These are phyloP conservation scores for Sporothrix schenckii DNA, from an alignment of 2,329 filamentous ascomycete genomes.

Conservation along the genomic window DNA sequence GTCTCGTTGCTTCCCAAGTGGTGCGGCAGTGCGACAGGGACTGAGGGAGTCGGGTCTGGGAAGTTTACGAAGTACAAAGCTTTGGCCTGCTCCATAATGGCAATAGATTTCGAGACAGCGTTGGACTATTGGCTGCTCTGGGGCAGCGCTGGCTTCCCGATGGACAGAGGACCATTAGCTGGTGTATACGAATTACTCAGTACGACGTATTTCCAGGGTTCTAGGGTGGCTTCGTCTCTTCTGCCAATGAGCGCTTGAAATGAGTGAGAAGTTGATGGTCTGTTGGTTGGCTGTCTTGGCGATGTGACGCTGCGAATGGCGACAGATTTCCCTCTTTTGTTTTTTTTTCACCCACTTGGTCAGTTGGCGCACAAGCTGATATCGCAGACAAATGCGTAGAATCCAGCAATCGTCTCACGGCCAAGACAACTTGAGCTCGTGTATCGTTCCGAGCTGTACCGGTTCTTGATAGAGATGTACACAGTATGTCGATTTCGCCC, in stretches of 20 bases:
- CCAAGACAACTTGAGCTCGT: conserved; percentile 5
- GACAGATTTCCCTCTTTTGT: not conserved
- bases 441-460: conserved; percentile 1
- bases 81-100: not conserved
- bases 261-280: not conserved
- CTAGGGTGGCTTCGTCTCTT: not conserved
- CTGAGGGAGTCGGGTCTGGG: not conserved
- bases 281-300: conserved; percentile 23
- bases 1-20: conserved; percentile 12
- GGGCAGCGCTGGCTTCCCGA: conserved; percentile 10
- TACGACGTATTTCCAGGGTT: too few relatives aligned
- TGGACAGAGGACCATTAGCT: not conserved
- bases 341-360: not conserved
- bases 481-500: not conserved
- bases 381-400: not conserved
- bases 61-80: conserved; percentile 5
- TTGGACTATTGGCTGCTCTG: not conserved
- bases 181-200: too few relatives aligned
- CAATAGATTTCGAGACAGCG: conserved; percentile 8
- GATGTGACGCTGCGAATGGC: conserved; percentile 19
- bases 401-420: not conserved
- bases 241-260: conserved; percentile 11
- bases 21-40: not conserved
- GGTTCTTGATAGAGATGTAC: not conserved
- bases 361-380: conserved; percentile 6